These are phyloP conservation scores for Geum urbanum DNA, from an alignment of 306 rosid species.

Conservation along the genomic window DNA sequence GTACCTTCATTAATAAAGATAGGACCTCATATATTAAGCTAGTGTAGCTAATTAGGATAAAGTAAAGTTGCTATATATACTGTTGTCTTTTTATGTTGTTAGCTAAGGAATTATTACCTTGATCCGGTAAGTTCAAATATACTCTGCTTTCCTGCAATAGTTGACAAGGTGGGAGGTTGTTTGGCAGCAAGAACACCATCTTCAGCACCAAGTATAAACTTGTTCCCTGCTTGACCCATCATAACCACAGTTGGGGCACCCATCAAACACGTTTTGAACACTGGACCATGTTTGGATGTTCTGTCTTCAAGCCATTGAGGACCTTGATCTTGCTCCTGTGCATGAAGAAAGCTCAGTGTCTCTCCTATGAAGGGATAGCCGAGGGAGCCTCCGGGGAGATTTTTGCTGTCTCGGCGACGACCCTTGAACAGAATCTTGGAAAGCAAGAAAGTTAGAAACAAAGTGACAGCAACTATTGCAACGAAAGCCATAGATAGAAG, in stretches of 20 bases:
- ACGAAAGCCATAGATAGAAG: constrained; percentile 18
- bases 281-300: constrained; percentile 34
- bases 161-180: constrained; percentile 38
- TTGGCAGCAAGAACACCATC: constrained; percentile 39
- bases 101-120: constrained; percentile 22
- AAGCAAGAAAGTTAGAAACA: constrained; percentile 28
- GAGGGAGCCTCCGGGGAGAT: constrained; percentile 49
- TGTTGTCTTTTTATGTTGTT: no score
- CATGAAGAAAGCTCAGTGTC: constrained; percentile 41
- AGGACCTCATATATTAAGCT: not conserved
- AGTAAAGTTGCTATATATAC: no score
- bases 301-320: constrained; percentile 45
- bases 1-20: constrained; percentile 17
- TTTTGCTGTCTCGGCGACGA: constrained; percentile 27
- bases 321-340: constrained; percentile 37
- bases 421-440: constrained; percentile 30
- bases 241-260: constrained; percentile 44
- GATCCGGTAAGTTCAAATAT: constrained; percentile 39
- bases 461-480: constrained; percentile 29
- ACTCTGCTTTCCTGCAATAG: constrained; percentile 37
- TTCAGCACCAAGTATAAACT: constrained; percentile 37
- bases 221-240: constrained; percentile 45
- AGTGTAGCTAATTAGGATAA: not conserved
- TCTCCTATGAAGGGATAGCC: constrained; percentile 52
- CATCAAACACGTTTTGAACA: constrained; percentile 49